Conservation (phyloP, 2,329 filamentous ascomycete species). For the Colletotrichum higginsianum region DNA sequence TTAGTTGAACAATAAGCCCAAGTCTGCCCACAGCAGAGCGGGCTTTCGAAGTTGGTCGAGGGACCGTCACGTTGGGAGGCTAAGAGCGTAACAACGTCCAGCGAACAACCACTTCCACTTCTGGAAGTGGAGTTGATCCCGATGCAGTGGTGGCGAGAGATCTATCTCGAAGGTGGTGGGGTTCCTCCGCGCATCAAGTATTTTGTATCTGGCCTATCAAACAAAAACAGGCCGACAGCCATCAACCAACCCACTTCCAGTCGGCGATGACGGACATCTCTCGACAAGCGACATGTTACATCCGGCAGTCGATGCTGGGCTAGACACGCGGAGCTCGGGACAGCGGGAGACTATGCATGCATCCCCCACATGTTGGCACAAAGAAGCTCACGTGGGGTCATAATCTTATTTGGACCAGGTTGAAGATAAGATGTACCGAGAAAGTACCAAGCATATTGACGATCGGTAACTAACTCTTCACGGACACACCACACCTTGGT, state of each 20-base stretch:
- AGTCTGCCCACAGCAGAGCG: neutral
- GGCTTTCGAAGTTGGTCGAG: neutral
- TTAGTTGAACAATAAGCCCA: neutral
- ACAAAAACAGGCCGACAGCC: neutral
- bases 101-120: slow-evolving; percentile 5
- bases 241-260: neutral
- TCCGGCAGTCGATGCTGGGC: neutral
- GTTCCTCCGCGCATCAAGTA: neutral
- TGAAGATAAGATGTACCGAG: neutral
- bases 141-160: neutral
- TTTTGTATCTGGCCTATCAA: neutral
- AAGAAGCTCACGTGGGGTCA: neutral
- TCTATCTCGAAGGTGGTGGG: slow-evolving; percentile 6
- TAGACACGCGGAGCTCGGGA: neutral
- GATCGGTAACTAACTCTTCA: neutral
- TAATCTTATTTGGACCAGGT: neutral
- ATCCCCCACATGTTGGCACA: neutral
- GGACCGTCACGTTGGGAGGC: neutral
- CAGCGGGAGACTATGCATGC: neutral
- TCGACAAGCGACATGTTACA: neutral
- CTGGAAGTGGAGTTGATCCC: slow-evolving; percentile 14
- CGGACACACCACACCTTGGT: neutral
- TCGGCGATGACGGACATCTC: neutral
- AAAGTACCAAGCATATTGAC: neutral
- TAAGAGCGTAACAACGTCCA: slow-evolving; percentile 3